These are phyloP conservation scores for Epithele typhae DNA, from an alignment of 768 basidiomycete genomes.

Conservation along the genomic window DNA sequence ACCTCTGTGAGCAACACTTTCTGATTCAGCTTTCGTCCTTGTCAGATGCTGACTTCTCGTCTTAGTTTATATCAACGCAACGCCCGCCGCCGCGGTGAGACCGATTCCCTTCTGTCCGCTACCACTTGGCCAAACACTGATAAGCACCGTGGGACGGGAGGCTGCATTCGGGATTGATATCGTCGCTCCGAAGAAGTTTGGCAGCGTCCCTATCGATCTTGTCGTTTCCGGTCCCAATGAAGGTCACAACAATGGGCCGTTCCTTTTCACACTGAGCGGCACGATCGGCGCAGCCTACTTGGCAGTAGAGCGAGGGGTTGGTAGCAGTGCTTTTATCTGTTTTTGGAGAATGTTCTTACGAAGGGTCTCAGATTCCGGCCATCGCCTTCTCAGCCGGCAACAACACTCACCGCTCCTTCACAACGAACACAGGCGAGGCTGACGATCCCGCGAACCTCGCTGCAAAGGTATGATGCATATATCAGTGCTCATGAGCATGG, in stretches of 20 bases:
- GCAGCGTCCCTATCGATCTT: slow-evolving; percentile 23
- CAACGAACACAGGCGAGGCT: slow-evolving; percentile 20
- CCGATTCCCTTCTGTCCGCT: too few relatives aligned
- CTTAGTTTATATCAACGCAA: slow-evolving; percentile 29
- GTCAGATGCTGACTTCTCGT: slow-evolving; percentile 5
- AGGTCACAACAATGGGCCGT: slow-evolving; percentile 26
- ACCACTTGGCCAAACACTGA: background rate
- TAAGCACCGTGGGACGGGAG: slow-evolving; percentile 4
- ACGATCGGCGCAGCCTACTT: slow-evolving; percentile 28
- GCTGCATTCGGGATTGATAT: slow-evolving; percentile 27
- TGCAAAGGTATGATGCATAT: slow-evolving; percentile 13
- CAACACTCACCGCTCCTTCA: slow-evolving; percentile 27
- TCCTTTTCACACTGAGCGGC: slow-evolving; percentile 27
- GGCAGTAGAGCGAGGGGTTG: slow-evolving; percentile 25
- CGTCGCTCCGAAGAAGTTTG: slow-evolving; percentile 23
- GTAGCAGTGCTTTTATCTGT: background rate
- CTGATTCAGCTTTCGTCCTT: background rate
- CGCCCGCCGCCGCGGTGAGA: slow-evolving; percentile 26
- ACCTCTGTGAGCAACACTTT: slow-evolving; percentile 21
- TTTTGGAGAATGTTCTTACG: background rate
- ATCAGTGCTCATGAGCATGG: background rate
- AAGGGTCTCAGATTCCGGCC: slow-evolving; percentile 19
- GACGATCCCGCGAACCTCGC: slow-evolving; percentile 27
- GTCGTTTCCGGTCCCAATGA: slow-evolving; percentile 30
- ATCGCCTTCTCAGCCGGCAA: slow-evolving; percentile 29